Evolutionary conservation across 1,284 basidiomycete genomes (phyloP).

Genomic region (Gomphus bonarii): DNA sequence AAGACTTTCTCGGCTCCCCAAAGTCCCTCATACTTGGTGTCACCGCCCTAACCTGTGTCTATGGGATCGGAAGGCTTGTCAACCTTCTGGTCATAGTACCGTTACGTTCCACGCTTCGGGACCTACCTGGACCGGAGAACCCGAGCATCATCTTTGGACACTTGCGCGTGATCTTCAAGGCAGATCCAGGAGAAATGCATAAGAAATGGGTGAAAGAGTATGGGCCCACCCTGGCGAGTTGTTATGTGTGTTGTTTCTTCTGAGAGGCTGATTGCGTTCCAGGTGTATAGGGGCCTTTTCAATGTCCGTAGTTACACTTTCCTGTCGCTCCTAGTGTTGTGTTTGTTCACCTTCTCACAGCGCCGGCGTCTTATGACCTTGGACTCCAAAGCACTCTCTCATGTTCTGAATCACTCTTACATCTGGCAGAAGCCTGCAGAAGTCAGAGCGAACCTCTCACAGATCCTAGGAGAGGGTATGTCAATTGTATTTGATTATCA

Average conservation of each 20-base stretch:
- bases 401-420: conserved; percentile 36
- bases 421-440: conserved; percentile 36
- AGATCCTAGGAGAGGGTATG: conserved; percentile 35
- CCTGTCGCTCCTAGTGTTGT: not conserved
- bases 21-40: not conserved
- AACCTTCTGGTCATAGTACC: conserved; percentile 12
- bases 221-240: conserved; percentile 38
- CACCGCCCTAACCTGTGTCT: not conserved
- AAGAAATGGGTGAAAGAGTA: conserved; percentile 48
- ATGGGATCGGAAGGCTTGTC: not conserved
- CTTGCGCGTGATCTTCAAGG: conserved; percentile 31
- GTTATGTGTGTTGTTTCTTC: not conserved
- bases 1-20: not conserved
- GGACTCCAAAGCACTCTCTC: conserved; percentile 38
- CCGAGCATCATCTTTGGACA: conserved; percentile 45
- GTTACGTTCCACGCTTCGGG: conserved; percentile 31
- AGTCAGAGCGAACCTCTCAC: conserved; percentile 26
- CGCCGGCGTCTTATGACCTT: conserved; percentile 31
- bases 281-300: conserved; percentile 7
- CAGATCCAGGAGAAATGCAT: conserved; percentile 30
- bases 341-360: conserved; percentile 19
- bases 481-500: conserved; percentile 11
- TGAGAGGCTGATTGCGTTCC: not conserved
- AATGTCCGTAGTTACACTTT: not conserved
- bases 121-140: conserved; percentile 40